A percentile compares a stretch with the other conserved stretches of the same genome.
Conservation (phyloP, 2,329 filamentous ascomycete species). For the Ambrosiella xylebori region DNA sequence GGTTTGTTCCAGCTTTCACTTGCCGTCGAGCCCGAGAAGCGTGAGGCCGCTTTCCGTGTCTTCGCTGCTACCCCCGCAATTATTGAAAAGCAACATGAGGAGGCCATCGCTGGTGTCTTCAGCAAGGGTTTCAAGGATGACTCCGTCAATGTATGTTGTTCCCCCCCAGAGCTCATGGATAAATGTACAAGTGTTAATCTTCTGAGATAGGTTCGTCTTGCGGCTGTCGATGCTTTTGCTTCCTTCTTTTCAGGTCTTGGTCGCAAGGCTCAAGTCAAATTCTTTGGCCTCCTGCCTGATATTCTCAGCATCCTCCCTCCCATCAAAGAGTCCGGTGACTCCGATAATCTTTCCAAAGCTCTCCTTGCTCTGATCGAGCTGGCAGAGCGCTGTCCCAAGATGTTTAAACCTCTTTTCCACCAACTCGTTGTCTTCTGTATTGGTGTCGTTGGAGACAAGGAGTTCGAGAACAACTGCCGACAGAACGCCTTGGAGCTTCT, state of each 20-base stretch:
- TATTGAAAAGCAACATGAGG: slow-evolving; percentile 90
- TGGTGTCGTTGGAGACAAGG: slow-evolving; percentile 89
- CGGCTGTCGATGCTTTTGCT: slow-evolving; percentile 91
- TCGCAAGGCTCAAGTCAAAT: slow-evolving; percentile 80
- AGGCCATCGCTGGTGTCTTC: slow-evolving; percentile 76
- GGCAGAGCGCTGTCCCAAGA: slow-evolving; percentile 84
- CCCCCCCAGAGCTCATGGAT: not conserved
- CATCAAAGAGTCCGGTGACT: slow-evolving; percentile 79
- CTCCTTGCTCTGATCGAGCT: slow-evolving; percentile 85
- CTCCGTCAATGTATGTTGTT: slow-evolving; percentile 49
- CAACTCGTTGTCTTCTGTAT: slow-evolving; percentile 86
- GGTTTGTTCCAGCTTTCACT: slow-evolving; percentile 83
- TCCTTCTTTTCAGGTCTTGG: slow-evolving; percentile 83
- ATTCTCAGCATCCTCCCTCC: slow-evolving; percentile 89
- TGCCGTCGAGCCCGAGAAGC: slow-evolving; percentile 62
- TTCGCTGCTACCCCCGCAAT: slow-evolving; percentile 90
- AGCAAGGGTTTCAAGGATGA: slow-evolving; percentile 83
- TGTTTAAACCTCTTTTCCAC: slow-evolving; percentile 92
- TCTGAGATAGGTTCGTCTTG: slow-evolving; percentile 54
- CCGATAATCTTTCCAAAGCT: slow-evolving; percentile 77
- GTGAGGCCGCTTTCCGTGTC: slow-evolving; percentile 86
- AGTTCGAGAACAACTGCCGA: slow-evolving; percentile 71
- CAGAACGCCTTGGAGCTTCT: slow-evolving; percentile 95
- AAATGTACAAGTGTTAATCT: not conserved
- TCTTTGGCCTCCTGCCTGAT: slow-evolving; percentile 71